phyloP scores from a whole-genome alignment of 495 filamentous ascomycete species.

The Xylaria venustula region DNA sequence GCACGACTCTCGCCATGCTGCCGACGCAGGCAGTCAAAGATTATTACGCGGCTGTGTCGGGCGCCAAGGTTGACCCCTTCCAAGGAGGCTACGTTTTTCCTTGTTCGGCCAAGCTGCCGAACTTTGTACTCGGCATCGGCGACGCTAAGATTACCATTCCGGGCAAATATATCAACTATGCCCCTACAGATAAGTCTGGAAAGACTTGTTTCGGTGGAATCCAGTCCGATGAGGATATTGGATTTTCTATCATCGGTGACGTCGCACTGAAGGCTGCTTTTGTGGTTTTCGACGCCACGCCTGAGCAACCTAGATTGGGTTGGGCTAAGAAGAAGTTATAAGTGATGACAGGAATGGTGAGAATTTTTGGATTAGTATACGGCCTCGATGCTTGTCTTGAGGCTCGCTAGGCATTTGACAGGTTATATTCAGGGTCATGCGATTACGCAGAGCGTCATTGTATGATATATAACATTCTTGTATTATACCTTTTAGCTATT shows the following conservation, averaged over 20 bases:
- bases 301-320: conserved; percentile 46
- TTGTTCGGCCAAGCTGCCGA: conserved; percentile 57
- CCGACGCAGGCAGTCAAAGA: conserved; percentile 49
- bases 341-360: background rate
- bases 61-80: conserved; percentile 41
- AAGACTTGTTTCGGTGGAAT: conserved; percentile 59
- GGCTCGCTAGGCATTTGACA: too few species aligned
- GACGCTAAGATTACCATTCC: conserved; percentile 49
- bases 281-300: conserved; percentile 61
- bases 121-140: conserved; percentile 58
- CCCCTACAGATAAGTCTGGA: conserved; percentile 24
- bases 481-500: background rate
- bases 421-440: background rate
- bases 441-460: background rate
- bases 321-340: conserved; percentile 45
- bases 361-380: background rate
- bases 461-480: background rate
- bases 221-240: conserved; percentile 59
- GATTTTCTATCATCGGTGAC: conserved; percentile 69
- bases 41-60: conserved; percentile 61
- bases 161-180: conserved; percentile 56
- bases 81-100: conserved; percentile 64
- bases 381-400: too few species aligned
- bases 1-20: conserved; percentile 68
- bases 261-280: conserved; percentile 76